These are phyloP conservation scores for Sclerotiophoma versabilis DNA, from an alignment of 2,329 filamentous ascomycete species.

Conservation along the genomic window DNA sequence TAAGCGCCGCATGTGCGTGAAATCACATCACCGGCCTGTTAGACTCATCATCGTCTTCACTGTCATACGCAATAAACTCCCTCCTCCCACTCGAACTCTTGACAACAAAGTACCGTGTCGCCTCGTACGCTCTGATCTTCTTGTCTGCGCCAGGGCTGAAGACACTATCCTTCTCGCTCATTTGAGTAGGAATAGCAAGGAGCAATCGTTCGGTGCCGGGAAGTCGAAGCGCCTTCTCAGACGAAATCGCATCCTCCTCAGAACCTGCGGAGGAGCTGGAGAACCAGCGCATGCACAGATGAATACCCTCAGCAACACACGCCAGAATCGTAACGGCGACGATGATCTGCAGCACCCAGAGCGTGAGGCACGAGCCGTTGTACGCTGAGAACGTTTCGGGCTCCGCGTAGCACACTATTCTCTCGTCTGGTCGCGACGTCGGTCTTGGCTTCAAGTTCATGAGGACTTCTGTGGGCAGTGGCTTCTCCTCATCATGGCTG, in stretches of 20 bases:
- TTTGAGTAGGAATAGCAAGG: slow-evolving; percentile 24
- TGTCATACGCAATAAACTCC: slow-evolving; percentile 37
- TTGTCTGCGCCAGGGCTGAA: slow-evolving; percentile 38
- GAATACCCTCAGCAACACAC: slow-evolving; percentile 37
- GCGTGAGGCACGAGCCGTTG: slow-evolving; percentile 32
- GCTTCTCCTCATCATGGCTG: slow-evolving; percentile 14
- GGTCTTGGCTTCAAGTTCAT: slow-evolving; percentile 20
- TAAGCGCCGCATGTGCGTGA: slow-evolving; percentile 13
- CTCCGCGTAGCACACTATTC: slow-evolving; percentile 35
- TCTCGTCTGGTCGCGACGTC: slow-evolving; percentile 14
- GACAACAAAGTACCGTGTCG: slow-evolving; percentile 24
- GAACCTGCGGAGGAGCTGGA: neutral
- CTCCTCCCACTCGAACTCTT: slow-evolving; percentile 25
- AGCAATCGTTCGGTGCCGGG: slow-evolving; percentile 31
- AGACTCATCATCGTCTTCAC: slow-evolving; percentile 44
- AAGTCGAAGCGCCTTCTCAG: slow-evolving; percentile 25
- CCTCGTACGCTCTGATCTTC: slow-evolving; percentile 32
- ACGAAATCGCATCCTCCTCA: neutral
- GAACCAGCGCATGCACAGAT: slow-evolving; percentile 32
- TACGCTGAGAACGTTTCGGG: slow-evolving; percentile 27
- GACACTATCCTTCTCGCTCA: slow-evolving; percentile 3
- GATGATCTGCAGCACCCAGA: slow-evolving; percentile 37
- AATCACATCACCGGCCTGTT: slow-evolving; percentile 44
- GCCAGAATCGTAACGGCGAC: slow-evolving; percentile 36
- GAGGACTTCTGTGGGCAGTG: slow-evolving; percentile 31